These are phyloP conservation scores for Piper longum DNA, from an alignment of 164 flowering plant species.

Conservation along the genomic window DNA sequence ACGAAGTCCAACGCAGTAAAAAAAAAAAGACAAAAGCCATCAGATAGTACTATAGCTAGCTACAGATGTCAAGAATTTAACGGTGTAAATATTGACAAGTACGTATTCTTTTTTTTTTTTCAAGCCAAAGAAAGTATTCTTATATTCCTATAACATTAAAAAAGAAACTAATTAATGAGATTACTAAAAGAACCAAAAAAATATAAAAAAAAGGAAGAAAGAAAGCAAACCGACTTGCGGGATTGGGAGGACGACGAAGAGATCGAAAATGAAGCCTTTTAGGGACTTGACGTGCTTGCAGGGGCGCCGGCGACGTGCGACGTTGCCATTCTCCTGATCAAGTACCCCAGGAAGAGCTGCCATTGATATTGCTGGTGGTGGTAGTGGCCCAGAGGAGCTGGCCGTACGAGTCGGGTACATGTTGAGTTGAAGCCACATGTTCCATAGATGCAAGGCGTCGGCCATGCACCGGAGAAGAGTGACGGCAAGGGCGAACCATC, in stretches of 20 bases:
- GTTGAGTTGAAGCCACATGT: constrained; percentile 78
- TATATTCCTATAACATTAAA: no score
- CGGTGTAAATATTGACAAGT: no score
- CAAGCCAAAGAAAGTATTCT: no score
- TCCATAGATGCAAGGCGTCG: constrained; percentile 69
- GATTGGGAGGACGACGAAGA: constrained; percentile 74
- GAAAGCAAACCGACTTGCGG: constrained; percentile 48
- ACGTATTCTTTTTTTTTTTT: no score
- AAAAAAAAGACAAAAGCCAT: no score
- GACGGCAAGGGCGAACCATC: constrained; percentile 84
- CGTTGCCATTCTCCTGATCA: constrained; percentile 1
- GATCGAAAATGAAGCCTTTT: constrained; percentile 63
- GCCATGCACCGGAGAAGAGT: constrained; percentile 83
- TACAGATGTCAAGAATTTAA: no score
- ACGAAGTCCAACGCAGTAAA: no score
- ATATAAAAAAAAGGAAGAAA: background rate
- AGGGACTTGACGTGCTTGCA: constrained; percentile 37
- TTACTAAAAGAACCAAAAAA: background rate
- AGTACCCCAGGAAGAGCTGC: background rate
- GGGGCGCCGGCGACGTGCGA: constrained; percentile 10
- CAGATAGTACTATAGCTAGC: no score
- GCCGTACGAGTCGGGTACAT: constrained; percentile 10
- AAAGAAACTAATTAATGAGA: background rate
- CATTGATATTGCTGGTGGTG: background rate
- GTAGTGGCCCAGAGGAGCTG: constrained; percentile 9